Evolutionary conservation across 1,139 yeast species (phyloP), one percentile per base, ranked within the genome.

Genomic region (Yamadazyma mexicana): DNA sequence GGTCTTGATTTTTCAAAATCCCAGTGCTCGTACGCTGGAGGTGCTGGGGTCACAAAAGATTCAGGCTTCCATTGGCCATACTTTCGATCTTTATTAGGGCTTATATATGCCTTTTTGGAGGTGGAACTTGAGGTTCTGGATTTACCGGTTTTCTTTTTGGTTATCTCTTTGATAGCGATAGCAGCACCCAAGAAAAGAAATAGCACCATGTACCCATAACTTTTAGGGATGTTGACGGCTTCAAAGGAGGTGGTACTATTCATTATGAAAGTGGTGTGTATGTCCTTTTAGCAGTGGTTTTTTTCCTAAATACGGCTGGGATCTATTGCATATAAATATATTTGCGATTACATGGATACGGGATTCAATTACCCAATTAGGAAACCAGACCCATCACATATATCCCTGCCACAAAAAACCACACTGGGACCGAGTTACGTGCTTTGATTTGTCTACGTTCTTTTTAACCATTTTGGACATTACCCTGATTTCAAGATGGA

Each of bases 1-100:
- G 87, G 86, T 39, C 57, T 61, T 1, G 85, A 79, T 2, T 60
- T 60, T 8, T 64, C 56, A 34, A 75, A 54, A 41, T 75, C 72
- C 85, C 86, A 81, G 45, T 67, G 56, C 17, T 64, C 61, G 45
- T 53, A 76, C 10, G 75, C 66, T 24, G 57, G 52, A 2, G 85
- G 83, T 0, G 47, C 51, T 0, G 86, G 85, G 9, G 78, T 64
- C 31, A 59, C 56, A 53, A 69, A 79, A 20, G 56, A 54, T 45
- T 78, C 82, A 2, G 86, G 79, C 0, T 48, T 56, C 86, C 87
- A 81, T 2, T 52, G 50, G 0, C 75, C 75, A 77, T 37, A 57
- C 31, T 49, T 39, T 24, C 54, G 30, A 15, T 43, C 40, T 32
- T 47, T 48, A 27, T 40, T 44, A 10, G 32, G 17, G 9, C 27